Base-by-base conservation (phyloP, 371 early-diverging fungal species). In the Mucor velutinosus region DNA sequence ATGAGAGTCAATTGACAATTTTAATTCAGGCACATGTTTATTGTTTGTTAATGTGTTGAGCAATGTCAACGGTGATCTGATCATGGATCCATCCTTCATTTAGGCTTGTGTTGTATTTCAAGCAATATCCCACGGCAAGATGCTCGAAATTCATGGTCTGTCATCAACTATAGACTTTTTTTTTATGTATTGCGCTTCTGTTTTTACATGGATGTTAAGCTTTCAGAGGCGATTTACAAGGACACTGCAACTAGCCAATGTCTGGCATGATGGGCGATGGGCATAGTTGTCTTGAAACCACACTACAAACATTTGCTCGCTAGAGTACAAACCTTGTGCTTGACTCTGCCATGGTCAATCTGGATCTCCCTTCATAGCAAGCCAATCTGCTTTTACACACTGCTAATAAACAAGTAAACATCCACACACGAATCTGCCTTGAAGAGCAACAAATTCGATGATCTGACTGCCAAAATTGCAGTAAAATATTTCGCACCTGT, bases 391-490 rank as follows among this genome's bases (percentile, higher is more conserved):
- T 2, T 41, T 14, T 17, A 17, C 5, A 41, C 41, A 41, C 6
- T 30, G 6, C 30, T 30, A 30, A 30, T 30, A 30, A 30, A 6
- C 30, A 30, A 30, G 30, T 30, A 6, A 4, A 30, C 14, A 5
- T 0, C 17, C 6, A 41, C 35, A 35, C 10, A 17, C 41, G 5
- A 15, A 3, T 17, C 15, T 10, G 2, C 21, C 21, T 10, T 47
- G 11, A n/a, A n/a, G 12, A 25, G 27, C 53, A 47, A 21, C 19
- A 45, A 14, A 45, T 47, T 19, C 11, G 15, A 53, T 57, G 27
- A 27, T 57, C 58, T 57, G 58, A 57, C 58, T 57, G 58, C 15
- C 58, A 57, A 57, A 55, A 32, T 57, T 33, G 33, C 35, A 57
- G 58, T 33, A 57, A 57, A 57, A 57, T 33, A 30, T 57, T n/a